Evolutionary conservation across 257 asterid species (phyloP).

Genomic region (Apocynum venetum): DNA sequence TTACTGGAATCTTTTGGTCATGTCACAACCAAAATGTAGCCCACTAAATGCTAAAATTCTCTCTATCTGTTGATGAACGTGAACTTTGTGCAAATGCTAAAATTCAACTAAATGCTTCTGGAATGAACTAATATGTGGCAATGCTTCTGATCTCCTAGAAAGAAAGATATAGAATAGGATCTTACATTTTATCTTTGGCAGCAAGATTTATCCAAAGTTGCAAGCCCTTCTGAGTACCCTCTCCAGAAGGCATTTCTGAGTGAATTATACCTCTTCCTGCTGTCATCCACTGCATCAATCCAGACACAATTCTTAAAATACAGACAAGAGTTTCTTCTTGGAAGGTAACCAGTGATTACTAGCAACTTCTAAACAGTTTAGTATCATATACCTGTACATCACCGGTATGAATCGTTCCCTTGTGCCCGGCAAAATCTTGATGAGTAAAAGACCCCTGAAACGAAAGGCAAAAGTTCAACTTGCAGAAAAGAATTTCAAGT

Average conservation of each 20-base stretch:
- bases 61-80: neutral
- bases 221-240: slow-evolving; percentile 63
- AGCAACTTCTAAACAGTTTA: neutral
- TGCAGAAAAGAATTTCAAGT: neutral
- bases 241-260: slow-evolving; percentile 96
- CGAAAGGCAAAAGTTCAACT: neutral
- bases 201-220: slow-evolving; percentile 94
- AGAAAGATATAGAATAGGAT: neutral
- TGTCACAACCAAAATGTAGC: slow-evolving; percentile 12
- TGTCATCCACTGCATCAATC: slow-evolving; percentile 86
- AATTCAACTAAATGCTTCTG: neutral
- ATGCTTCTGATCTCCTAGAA: neutral
- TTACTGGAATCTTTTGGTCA: neutral
- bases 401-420: slow-evolving; percentile 75
- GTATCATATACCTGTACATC: slow-evolving; percentile 75
- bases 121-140: neutral
- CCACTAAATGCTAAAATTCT: neutral
- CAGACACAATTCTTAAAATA: neutral
- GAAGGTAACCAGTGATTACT: neutral
- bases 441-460: slow-evolving; percentile 77
- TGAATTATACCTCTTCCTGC: slow-evolving; percentile 95
- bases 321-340: neutral
- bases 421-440: slow-evolving; percentile 92
- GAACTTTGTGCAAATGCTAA: too few relatives aligned
- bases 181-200: slow-evolving; percentile 88